phyloP scores from a whole-genome alignment of 805 yeast species.

The Zygotorulaspora sp. region DNA sequence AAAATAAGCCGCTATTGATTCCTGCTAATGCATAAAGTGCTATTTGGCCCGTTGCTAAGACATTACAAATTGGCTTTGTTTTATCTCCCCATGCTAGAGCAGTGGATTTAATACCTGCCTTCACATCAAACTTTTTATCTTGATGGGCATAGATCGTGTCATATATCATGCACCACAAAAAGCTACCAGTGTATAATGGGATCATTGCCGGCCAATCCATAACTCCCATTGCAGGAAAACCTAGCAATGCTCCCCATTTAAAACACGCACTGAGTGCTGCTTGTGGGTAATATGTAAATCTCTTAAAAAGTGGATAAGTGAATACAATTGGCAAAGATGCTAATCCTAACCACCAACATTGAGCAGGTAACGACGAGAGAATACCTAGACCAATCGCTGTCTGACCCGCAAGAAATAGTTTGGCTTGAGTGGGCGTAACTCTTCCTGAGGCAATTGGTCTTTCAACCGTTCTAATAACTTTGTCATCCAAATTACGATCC shows the following conservation, averaged over 20 bases:
- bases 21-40: constrained; percentile 66
- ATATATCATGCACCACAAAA: constrained; percentile 91
- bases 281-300: constrained; percentile 96
- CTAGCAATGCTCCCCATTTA: constrained; percentile 91
- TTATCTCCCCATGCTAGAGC: constrained; percentile 91
- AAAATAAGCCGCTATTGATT: constrained; percentile 50
- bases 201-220: constrained; percentile 71
- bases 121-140: constrained; percentile 81
- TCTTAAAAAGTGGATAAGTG: constrained; percentile 86
- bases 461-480: constrained; percentile 82
- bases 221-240: constrained; percentile 94
- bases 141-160: constrained; percentile 98
- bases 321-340: constrained; percentile 73
- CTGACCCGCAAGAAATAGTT: constrained; percentile 66
- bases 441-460: constrained; percentile 92
- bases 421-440: constrained; percentile 66
- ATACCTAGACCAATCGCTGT: constrained; percentile 69
- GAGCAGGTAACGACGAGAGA: constrained; percentile 65
- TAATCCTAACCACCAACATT: constrained; percentile 80
- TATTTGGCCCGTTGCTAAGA: constrained; percentile 64
- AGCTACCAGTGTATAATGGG: constrained; percentile 71
- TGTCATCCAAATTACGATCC: constrained; percentile 76
- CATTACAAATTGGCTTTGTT: constrained; percentile 64
- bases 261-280: constrained; percentile 73
- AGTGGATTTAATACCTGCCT: constrained; percentile 91